Evolutionary conservation across 2,329 filamentous ascomycete genomes (phyloP), one percentile per base, ranked within the genome.

Genomic region (Emergomyces africanus): DNA sequence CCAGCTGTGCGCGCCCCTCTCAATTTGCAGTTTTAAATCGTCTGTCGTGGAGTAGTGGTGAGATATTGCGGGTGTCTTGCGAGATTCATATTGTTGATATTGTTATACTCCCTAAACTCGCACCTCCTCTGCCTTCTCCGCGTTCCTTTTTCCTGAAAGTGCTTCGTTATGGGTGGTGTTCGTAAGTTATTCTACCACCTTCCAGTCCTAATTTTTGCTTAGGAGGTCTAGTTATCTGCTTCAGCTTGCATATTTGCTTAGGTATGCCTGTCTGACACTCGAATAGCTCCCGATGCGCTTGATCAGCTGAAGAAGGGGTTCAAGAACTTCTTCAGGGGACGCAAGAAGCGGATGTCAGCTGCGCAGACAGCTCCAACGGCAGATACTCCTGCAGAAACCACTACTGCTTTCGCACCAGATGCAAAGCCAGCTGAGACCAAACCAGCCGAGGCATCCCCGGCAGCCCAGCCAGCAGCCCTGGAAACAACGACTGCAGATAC

Each of bases 221-320:
- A 5, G 37, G 23, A 23, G 23, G n/a, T n/a, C 23, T 25, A 30
- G 28, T 18, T 44, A 37, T 49, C 10, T 35, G n/a, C 20, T 28
- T 20, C 33, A 28, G 6, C 42, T 57, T 12, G 1, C 0, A 3
- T 35, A 28, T 48, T 1, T 5, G n/a, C 33, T 48, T n/a, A 30
- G 30, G 2, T 12, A 49, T 14, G 44, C 9, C 28, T 23, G 48
- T 46, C 42, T 59, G 20, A 33, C 46, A 15, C 33, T 51, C 18
- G n/a, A 39, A 56, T 51, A 72, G 69, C 69, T 46, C 68, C 67
- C 57, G 65, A 70, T 64, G 65, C 68, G 58, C 61, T 71, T 30
- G 62, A 68, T 25, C 66, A 70, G 62, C 51, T 72, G 61, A 72
- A 72, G 67, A 67, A 66, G 49, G 65, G 67, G 55, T 63, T 72